These are phyloP conservation scores for Pulveroboletus sp. DNA, from an alignment of 768 basidiomycete species.

Conservation along the genomic window DNA sequence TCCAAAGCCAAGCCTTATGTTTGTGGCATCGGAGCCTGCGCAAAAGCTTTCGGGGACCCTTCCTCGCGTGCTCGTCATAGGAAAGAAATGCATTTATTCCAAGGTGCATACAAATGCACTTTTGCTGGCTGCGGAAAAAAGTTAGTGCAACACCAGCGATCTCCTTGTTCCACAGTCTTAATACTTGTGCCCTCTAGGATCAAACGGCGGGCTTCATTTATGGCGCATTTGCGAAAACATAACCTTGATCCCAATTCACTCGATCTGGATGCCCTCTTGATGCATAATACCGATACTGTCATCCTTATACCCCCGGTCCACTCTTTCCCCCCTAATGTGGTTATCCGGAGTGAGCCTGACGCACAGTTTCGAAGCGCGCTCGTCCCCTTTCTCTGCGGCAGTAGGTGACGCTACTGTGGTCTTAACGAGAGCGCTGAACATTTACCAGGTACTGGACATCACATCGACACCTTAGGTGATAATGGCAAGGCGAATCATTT, in stretches of 20 bases:
- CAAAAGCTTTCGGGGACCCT: conserved; percentile 58
- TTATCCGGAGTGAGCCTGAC: neutral
- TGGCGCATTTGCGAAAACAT: conserved; percentile 52
- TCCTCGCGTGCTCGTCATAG: conserved; percentile 65
- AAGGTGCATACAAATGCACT: conserved; percentile 45
- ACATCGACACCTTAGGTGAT: neutral
- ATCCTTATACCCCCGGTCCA: too few species aligned
- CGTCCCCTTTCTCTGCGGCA: conserved; percentile 3
- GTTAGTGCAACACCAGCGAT: conserved; percentile 27
- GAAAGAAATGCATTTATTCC: conserved; percentile 50
- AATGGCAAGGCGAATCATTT: neutral
- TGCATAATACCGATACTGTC: neutral
- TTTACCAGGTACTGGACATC: conserved; percentile 12
- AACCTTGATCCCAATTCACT: conserved; percentile 25
- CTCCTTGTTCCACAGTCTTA: neutral
- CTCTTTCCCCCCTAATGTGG: neutral
- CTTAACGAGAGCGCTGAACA: neutral
- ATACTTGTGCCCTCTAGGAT: conserved; percentile 44
- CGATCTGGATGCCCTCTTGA: conserved; percentile 21
- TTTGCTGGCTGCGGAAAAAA: conserved; percentile 43
- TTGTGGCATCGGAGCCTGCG: conserved; percentile 48
- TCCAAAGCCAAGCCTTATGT: conserved; percentile 47
- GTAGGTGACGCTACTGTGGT: conserved; percentile 12
- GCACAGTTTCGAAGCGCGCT: conserved; percentile 7
- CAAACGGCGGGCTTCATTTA: conserved; percentile 59